These are phyloP conservation scores for Ophiostoma piceae DNA, from an alignment of 2,329 filamentous ascomycete genomes.

Conservation along the genomic window DNA sequence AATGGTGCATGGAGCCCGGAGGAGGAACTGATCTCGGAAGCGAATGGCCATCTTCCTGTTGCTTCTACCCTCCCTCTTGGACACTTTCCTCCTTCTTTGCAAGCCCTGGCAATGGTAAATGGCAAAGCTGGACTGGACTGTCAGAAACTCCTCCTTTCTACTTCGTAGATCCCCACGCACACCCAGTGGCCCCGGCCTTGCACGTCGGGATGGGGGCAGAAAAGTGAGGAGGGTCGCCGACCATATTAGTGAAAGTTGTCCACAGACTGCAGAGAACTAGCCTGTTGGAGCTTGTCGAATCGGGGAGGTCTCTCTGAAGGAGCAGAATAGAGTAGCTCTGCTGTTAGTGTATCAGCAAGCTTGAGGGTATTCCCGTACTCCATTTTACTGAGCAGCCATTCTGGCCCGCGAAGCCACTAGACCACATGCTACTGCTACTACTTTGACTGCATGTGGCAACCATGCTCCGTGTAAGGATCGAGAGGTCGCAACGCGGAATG, in stretches of 20 bases:
- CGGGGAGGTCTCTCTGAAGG: not conserved
- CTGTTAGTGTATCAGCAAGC: not conserved
- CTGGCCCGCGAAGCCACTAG: not conserved
- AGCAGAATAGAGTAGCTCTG: not conserved
- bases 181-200: not conserved
- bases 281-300: conserved; percentile 1
- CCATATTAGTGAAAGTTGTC: not conserved
- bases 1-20: not conserved
- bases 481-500: not conserved
- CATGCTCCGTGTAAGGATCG: not conserved
- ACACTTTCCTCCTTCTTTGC: not conserved
- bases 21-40: conserved; percentile 1
- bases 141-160: not conserved
- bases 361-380: not conserved
- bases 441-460: not conserved
- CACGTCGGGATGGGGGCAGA: not conserved
- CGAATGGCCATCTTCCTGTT: not conserved
- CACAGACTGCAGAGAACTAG: not conserved
- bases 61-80: not conserved
- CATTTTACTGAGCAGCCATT: no score
- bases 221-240: not conserved
- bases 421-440: not conserved
- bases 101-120: no score
- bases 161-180: conserved; percentile 4
- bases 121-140: not conserved